Evolutionary conservation across 805 yeast species (phyloP).

Genomic region (Wickerhamomyces rabaulensis): DNA sequence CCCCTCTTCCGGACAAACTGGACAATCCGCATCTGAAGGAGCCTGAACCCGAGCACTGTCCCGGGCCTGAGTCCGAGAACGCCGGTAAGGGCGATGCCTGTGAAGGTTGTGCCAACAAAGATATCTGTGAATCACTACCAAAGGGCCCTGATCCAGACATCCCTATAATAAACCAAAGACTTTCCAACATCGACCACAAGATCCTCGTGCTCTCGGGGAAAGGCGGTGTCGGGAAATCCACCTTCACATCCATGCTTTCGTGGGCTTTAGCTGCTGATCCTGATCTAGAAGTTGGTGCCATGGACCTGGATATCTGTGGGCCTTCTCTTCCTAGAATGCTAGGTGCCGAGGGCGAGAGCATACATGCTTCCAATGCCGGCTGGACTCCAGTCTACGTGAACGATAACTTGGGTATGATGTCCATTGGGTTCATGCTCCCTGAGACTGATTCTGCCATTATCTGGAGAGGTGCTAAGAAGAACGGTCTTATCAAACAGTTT

Average conservation of each 20-base stretch:
- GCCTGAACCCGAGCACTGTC: slow-evolving; percentile 96
- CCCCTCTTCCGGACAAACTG: neutral
- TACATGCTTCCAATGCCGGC: slow-evolving; percentile 87
- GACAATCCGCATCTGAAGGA: slow-evolving; percentile 35
- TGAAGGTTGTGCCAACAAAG: slow-evolving; percentile 89
- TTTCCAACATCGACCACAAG: slow-evolving; percentile 69
- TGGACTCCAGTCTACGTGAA: slow-evolving; percentile 97
- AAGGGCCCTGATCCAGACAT: slow-evolving; percentile 96
- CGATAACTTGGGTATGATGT: slow-evolving; percentile 92
- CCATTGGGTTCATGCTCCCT: slow-evolving; percentile 92
- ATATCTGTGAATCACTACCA: slow-evolving; percentile 80
- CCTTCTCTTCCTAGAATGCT: slow-evolving; percentile 94
- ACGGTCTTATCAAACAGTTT: slow-evolving; percentile 88
- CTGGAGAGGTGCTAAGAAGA: slow-evolving; percentile 97
- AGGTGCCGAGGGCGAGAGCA: slow-evolving; percentile 80
- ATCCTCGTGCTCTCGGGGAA: slow-evolving; percentile 77
- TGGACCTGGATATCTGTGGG: slow-evolving; percentile 97
- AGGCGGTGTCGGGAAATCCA: slow-evolving; percentile 97
- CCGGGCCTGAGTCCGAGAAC: slow-evolving; percentile 91
- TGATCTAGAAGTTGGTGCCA: slow-evolving; percentile 79
- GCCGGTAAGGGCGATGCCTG: slow-evolving; percentile 97
- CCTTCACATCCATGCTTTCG: slow-evolving; percentile 91
- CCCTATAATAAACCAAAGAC: slow-evolving; percentile 62
- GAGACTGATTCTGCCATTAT: slow-evolving; percentile 89
- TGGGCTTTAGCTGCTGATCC: slow-evolving; percentile 85